Conservation (phyloP, 2,329 filamentous ascomycete genomes). For the Alternaria triticina region DNA sequence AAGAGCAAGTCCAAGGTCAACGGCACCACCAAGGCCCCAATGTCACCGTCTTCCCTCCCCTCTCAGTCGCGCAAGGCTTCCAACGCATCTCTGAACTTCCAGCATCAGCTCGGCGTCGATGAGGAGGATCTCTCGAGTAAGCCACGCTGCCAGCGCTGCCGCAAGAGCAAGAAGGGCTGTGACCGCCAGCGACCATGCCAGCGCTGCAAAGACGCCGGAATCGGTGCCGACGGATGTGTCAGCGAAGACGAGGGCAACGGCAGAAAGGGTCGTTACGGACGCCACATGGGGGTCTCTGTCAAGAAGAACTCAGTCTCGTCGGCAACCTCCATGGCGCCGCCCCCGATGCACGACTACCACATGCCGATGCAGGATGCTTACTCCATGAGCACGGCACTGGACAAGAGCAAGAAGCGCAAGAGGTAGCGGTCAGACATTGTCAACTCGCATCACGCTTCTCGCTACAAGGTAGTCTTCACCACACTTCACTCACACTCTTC, state of each 20-base stretch:
- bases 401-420: constrained; percentile 75
- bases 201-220: constrained; percentile 93
- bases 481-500: constrained; percentile 3
- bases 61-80: constrained; percentile 76
- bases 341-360: constrained; percentile 42
- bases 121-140: constrained; percentile 94
- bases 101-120: constrained; percentile 67
- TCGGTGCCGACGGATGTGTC: constrained; percentile 90
- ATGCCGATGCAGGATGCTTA: constrained; percentile 23
- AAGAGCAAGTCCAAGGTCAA: constrained; percentile 60
- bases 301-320: constrained; percentile 56
- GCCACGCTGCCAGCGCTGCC: constrained; percentile 95
- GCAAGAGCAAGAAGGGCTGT: constrained; percentile 99
- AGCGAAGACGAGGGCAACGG: constrained; percentile 98
- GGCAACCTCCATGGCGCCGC: constrained; percentile 44
- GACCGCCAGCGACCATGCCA: constrained; percentile 95
- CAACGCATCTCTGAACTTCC: constrained; percentile 70
- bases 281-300: constrained; percentile 71
- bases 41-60: constrained; percentile 68
- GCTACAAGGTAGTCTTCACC: constrained; percentile 6
- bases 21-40: constrained; percentile 52
- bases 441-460: constrained; percentile 10
- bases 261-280: constrained; percentile 87
- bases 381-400: constrained; percentile 38
- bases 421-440: constrained; percentile 50